Evolutionary conservation across 805 yeast genomes (phyloP).

Genomic region (Kluyveromyces siamensis): DNA sequence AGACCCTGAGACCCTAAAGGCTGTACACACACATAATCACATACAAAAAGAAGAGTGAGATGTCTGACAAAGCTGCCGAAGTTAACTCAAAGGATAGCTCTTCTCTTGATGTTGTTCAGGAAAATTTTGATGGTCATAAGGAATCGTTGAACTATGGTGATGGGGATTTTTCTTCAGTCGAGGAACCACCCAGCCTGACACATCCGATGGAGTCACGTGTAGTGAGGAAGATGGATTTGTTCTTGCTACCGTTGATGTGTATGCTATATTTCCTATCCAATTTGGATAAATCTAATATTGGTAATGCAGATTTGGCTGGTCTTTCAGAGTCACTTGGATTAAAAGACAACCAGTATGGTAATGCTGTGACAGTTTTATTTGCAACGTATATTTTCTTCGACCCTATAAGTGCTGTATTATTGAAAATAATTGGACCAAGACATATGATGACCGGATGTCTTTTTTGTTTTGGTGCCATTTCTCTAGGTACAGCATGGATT

Average conservation of each 20-base stretch:
- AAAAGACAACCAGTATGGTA: slow-evolving; percentile 33
- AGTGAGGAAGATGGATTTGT: slow-evolving; percentile 35
- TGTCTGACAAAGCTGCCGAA: slow-evolving; percentile 12
- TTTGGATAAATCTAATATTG: slow-evolving; percentile 49
- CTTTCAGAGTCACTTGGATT: slow-evolving; percentile 33
- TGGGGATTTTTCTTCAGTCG: slow-evolving; percentile 8
- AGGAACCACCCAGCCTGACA: slow-evolving; percentile 13
- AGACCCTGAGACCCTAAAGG: too few species aligned
- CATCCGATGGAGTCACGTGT: slow-evolving; percentile 28
- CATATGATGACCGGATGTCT: slow-evolving; percentile 28
- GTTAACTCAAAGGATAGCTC: slow-evolving; percentile 4
- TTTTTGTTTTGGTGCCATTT: slow-evolving; percentile 32
- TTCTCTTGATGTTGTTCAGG: neutral
- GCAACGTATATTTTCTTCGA: slow-evolving; percentile 36
- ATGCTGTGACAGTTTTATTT: slow-evolving; percentile 37
- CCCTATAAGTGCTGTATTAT: slow-evolving; percentile 31
- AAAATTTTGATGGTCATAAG: neutral
- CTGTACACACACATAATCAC: neutral
- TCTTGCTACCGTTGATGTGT: slow-evolving; percentile 35
- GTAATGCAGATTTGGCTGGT: slow-evolving; percentile 52
- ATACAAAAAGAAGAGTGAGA: slow-evolving; percentile 3
- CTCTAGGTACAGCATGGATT: slow-evolving; percentile 36
- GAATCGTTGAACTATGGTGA: slow-evolving; percentile 11
- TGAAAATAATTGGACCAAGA: slow-evolving; percentile 32
- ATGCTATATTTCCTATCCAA: slow-evolving; percentile 37